Base-by-base conservation (phyloP, 2,329 filamentous ascomycete genomes). In the Paecilomyces niveus region DNA sequence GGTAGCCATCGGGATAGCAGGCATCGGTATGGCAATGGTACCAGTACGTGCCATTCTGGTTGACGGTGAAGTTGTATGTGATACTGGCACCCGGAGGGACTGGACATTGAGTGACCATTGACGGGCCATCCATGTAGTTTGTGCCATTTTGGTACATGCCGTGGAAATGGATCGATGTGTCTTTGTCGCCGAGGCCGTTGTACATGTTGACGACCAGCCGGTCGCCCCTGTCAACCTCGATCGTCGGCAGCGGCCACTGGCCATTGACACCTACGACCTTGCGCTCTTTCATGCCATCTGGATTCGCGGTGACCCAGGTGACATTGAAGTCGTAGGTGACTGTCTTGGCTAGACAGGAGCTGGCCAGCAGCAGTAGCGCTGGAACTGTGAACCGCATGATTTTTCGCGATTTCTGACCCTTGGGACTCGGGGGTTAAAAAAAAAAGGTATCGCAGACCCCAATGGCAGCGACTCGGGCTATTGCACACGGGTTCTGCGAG, bases 131-230 rank as follows among this genome's bases (percentile, higher is more conserved):
- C 86, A 90, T 89, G 58, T 81, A 80, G 59, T 85, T 89, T 0
- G 88, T 89, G 10, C 87, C 88, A 63, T 89, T 89, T 68, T 91
- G 88, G 67, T 85, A 90, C 62, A 93, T 80, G 15, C 89, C 89
- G 64, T 93, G 89, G 70, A 89, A 92, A 68, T 93, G 89, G 4
- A 92, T 78, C 39, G 81, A 83, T 8, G 87, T 88, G 11, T 81
- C 83, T 63, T 83, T 71, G 63, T 91, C 89, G 11, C 78, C 76
- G 0, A 88, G 83, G 22, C 82, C 79, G 65, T 93, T 93, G 63
- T 84, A 76, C 55, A 91, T 79, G 32, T 89, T 84, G 51, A 92
- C 83, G 3, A 90, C 71, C 8, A 94, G 72, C 1, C 81, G 84
- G 65, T 94, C 90, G 21, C 88, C 89, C 62, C 89, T 85, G 63